Base-by-base conservation (phyloP, 768 basidiomycete species). In the Leccinum ochraceum region DNA sequence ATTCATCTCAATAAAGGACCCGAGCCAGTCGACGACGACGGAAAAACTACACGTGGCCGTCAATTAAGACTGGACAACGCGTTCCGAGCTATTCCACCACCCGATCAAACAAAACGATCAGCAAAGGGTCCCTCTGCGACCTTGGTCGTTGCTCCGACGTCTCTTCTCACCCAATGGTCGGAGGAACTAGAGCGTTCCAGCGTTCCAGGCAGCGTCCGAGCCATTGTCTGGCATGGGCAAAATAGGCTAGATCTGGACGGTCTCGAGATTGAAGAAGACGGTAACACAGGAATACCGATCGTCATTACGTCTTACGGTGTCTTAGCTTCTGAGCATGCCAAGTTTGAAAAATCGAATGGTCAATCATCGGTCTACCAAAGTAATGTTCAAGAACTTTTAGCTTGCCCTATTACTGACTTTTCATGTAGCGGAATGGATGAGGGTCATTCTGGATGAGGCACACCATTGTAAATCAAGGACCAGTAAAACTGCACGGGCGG, bases 281-380 rank as follows among this genome's bases (percentile, higher is more conserved):
- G 73, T 30, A 75, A 78, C 59, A 72, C 71, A n/a, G 76, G 78
- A 10, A 82, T 91, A 58, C 87, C 88, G 57, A 83, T 96, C n/a
- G 81, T 98, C 30, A 83, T 98, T 56, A 98, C 95, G 0, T 94
- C 91, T 24, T 98, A 98, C 67, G 95, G 95, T 0, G 89, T 90
- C 13, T 76, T 98, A 34, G 88, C 86, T n/a, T 94, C 92, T 22
- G 95, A 98, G 69, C 92, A 90, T 67, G 82, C 86, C 1, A 90
- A 87, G 71, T 76, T 80, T 58, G 85, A 86, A 63, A 88, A 84
- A 67, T 77, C 81, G n/a, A 69, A 58, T 20, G 63, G 70, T 2
- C 75, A 74, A 51, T 86, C 87, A 3, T 81, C 87, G 0, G 76
- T 92, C 4, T 95, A 90, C 69, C 88, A 93, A 70, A 81, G 90